Evolutionary conservation across 139 green algal genomes (phyloP), one percentile per base, ranked within the genome.

Genomic region (Ulvella scutata): DNA sequence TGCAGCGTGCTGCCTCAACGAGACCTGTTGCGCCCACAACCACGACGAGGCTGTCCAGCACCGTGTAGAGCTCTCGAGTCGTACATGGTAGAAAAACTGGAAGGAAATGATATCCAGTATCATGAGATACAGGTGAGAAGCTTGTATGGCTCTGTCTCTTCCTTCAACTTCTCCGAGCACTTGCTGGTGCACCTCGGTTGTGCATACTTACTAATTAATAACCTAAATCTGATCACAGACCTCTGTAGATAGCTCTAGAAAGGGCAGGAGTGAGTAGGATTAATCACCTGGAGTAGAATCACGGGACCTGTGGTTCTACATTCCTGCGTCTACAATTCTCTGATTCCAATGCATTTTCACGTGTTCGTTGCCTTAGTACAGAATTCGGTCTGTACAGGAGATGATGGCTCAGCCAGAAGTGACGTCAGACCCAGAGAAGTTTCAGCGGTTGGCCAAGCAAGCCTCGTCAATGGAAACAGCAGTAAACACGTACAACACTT

Each of bases 381-480:
- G 51, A 2, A 29, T 3, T 61, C 1, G 3, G 38, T 21, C 4
- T n/a, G 26, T 77, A 33, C 31, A 75, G 74, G 72, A 74, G 26
- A 72, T 72, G 39, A 44, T 80, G 76, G 36, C 44, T 21, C 62
- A 80, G 6, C 76, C 76, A 36, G 76, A 62, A 10, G 35, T 80
- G 4, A 10, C 38, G 10, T 51, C 23, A 20, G 76, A 80, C 73
- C 76, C 62, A 72, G 51, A 34, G 33, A 73, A 80, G 38, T 61
- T 77, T 38, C 36, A 29, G 39, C 76, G 79, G 39, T 77, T 95
- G 0, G 91, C 89, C 23, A 91, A 89, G 62, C 83, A 88, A 6
- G 85, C 89, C 4, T 72, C 87, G 9, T 88, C 94, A 29, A 74
- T 96, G 4, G 83, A 96, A 72, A 73, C 80, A 4, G 81, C 85